A percentile compares a stretch with the other conserved stretches of the same genome.
Evolutionary conservation across 208 protist species (phyloP).

Genomic region (Leptomonas seymouri): DNA sequence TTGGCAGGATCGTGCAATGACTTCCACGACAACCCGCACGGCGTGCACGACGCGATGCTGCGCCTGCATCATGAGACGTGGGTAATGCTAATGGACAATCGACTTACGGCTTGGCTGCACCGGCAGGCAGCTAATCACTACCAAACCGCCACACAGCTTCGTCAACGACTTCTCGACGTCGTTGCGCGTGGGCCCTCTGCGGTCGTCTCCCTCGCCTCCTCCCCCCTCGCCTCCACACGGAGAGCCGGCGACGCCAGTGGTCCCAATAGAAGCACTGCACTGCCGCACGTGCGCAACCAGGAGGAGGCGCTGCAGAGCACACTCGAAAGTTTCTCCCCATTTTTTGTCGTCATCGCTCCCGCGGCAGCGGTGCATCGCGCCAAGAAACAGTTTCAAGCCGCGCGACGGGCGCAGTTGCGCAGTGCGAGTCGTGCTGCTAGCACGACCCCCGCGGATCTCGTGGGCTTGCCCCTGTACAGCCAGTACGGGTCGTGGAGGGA

Average conservation of each 20-base stretch:
- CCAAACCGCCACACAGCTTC: conserved; percentile 61
- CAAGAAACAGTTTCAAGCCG: conserved; percentile 36
- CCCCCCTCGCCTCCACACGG: neutral
- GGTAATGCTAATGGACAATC: conserved; percentile 87
- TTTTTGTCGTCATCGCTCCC: conserved; percentile 78
- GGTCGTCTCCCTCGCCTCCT: neutral
- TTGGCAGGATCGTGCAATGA: neutral
- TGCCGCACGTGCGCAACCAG: conserved; percentile 18
- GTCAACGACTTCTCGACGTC: conserved; percentile 74
- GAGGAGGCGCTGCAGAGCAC: conserved; percentile 61
- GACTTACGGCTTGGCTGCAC: conserved; percentile 85
- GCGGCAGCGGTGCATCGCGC: conserved; percentile 50
- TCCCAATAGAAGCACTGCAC: neutral
- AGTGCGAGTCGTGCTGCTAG: conserved; percentile 6
- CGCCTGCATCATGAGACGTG: conserved; percentile 79
- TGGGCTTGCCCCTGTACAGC: conserved; percentile 80
- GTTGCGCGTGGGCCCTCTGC: conserved; percentile 36
- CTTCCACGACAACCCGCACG: conserved; percentile 39
- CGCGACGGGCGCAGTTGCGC: conserved; percentile 34
- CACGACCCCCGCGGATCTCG: conserved; percentile 37
- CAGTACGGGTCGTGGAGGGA: conserved; percentile 88
- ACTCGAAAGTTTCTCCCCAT: conserved; percentile 78
- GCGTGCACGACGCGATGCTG: conserved; percentile 44
- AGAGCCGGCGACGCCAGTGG: no score
- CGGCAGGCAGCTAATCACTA: conserved; percentile 69